These are phyloP conservation scores for Coniella lustricola DNA, from an alignment of 2,329 filamentous ascomycete species.

Conservation along the genomic window DNA sequence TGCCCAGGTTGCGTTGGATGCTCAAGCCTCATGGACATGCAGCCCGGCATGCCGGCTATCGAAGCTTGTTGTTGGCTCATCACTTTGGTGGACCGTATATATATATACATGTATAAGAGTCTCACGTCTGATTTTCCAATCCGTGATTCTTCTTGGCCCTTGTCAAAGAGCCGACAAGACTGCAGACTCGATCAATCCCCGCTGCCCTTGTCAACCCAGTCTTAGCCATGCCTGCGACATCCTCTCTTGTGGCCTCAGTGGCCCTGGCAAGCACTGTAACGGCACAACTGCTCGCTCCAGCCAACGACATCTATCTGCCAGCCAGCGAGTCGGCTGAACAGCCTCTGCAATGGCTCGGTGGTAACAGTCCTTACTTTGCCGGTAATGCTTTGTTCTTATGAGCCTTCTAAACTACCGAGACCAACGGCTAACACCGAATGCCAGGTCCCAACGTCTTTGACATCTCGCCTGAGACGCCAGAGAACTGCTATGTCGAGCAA, in stretches of 20 bases:
- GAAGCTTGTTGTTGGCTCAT: too few species aligned
- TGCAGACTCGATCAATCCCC: too few species aligned
- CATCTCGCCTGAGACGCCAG: slow-evolving; percentile 47
- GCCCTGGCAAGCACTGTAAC: slow-evolving; percentile 13
- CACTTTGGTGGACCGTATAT: too few species aligned
- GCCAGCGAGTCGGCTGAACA: slow-evolving; percentile 16
- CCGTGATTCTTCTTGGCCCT: too few species aligned
- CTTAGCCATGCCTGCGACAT: slow-evolving; percentile 6
- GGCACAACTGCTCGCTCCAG: slow-evolving; percentile 17
- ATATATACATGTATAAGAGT: too few species aligned
- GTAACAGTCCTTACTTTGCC: slow-evolving; percentile 46
- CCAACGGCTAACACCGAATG: slow-evolving; percentile 6
- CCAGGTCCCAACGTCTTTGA: slow-evolving; percentile 48
- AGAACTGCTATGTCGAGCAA: slow-evolving; percentile 52
- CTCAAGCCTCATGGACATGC: too few species aligned
- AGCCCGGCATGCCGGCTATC: too few species aligned
- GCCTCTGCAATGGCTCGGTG: slow-evolving; percentile 35
- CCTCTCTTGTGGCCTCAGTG: slow-evolving; percentile 4
- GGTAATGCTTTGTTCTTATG: slow-evolving; percentile 27
- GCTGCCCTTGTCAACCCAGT: too few species aligned
- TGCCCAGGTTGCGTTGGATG: too few species aligned
- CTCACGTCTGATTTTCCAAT: too few species aligned
- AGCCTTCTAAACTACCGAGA: not conserved
- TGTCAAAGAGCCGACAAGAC: too few species aligned
- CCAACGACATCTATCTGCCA: slow-evolving; percentile 17